A percentile compares a stretch with the other conserved stretches of the same genome.
Conservation (phyloP, 176 grass and related monocot species). For the Oryza meridionalis region DNA sequence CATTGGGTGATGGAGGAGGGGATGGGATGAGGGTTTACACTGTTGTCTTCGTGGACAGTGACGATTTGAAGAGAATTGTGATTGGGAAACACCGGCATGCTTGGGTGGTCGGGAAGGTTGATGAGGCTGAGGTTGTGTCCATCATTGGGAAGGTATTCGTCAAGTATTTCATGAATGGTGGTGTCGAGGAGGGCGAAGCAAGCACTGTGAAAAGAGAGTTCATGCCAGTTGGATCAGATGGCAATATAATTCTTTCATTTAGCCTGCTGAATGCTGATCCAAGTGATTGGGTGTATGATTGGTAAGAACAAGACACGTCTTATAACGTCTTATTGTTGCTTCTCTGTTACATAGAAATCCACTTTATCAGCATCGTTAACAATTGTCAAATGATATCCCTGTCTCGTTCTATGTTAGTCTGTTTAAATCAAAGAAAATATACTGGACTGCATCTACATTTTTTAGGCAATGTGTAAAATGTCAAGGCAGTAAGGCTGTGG, state of each 20-base stretch:
- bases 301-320: conserved; percentile 52
- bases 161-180: conserved; percentile 79
- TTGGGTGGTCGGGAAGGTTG: conserved; percentile 69
- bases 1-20: conserved; percentile 25
- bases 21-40: conserved; percentile 66
- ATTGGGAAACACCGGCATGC: conserved; percentile 89
- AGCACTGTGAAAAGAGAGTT: conserved; percentile 74
- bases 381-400: background rate
- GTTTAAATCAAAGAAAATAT: conserved; percentile 8
- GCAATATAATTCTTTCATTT: conserved; percentile 81
- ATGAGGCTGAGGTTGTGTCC: conserved; percentile 40
- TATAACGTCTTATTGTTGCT: background rate
- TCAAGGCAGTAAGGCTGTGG: background rate
- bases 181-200: conserved; percentile 49
- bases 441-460: conserved; percentile 12
- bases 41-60: conserved; percentile 58
- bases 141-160: conserved; percentile 59
- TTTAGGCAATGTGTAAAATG: background rate
- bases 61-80: conserved; percentile 44
- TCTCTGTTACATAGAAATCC: background rate
- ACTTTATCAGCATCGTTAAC: conserved; percentile 10
- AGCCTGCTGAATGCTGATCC: conserved; percentile 92
- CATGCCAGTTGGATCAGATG: conserved; percentile 91
- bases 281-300: conserved; percentile 82
- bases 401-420: background rate